Base-by-base conservation (phyloP, 805 yeast species). In the Komagataella populi region DNA sequence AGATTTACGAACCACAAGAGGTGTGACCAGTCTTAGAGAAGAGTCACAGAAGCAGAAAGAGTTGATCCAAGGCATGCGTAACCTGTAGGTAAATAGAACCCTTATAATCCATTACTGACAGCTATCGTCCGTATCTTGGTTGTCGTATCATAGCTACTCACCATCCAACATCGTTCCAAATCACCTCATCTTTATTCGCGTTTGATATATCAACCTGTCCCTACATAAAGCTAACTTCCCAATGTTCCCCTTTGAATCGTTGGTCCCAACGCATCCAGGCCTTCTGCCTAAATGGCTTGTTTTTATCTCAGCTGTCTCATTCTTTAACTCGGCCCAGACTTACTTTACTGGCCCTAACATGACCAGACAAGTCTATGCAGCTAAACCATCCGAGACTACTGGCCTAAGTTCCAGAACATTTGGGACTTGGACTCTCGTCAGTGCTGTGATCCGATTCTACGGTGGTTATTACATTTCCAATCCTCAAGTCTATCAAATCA, bases 381-480 rank as follows among this genome's bases (percentile, higher is more conserved):
- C 67, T 50, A 67, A 76, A 48, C 88, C 90, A 14, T 56, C 62
- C 6, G 77, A 84, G 63, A 84, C 83, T 23, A 66, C 72, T 2
- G 61, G 63, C 12, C 72, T 93, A 57, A 81, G 93, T 58, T 96
- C 96, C n/a, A 78, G 99, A 60, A 91, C 99, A 0, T 93, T 93
- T 65, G 99, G 99, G 39, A 93, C 99, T 0, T 93, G 99, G 99
- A 93, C 99, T 0, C 71, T 90, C 45, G 75, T 90, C 58, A 82
- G 96, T 2, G 78, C 96, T 1, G 72, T 91, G 30, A 83, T 93
- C 48, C 80, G 99, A 63, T 74, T 83, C 56, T 88, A 86, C 64
- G 96, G 95, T 52, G 95, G 98, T 12, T 85, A 84, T 67, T 71
- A 85, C 62, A 70, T 86, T 53, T 71, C 72, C 51, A 81, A 82